Evolutionary conservation across 1,139 yeast species (phyloP).

Genomic region (Kodamaea ohmeri): DNA sequence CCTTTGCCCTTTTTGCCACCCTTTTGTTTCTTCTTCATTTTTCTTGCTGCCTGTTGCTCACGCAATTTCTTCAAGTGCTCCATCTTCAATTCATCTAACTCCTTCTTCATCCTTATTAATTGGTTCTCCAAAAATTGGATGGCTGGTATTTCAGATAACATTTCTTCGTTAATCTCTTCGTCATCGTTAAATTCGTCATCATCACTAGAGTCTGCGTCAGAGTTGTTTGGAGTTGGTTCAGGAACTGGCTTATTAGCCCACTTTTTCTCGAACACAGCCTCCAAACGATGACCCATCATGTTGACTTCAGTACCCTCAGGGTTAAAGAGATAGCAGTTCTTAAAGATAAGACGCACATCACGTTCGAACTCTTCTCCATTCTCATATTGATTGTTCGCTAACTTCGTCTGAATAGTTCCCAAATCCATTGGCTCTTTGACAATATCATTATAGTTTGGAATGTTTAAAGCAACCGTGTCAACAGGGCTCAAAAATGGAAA

Average conservation of each 20-base stretch:
- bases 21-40: constrained; percentile 49
- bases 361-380: constrained; percentile 83
- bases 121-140: constrained; percentile 87
- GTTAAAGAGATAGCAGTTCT: constrained; percentile 86
- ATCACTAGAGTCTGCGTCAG: constrained; percentile 39
- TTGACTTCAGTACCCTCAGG: constrained; percentile 96
- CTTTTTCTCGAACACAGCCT: constrained; percentile 77
- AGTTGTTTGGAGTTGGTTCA: constrained; percentile 49
- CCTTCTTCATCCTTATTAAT: constrained; percentile 78
- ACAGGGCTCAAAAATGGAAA: constrained; percentile 94
- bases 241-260: constrained; percentile 90
- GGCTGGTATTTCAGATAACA: constrained; percentile 76
- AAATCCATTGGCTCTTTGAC: constrained; percentile 95
- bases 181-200: constrained; percentile 52
- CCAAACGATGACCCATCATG: constrained; percentile 90
- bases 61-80: constrained; percentile 59
- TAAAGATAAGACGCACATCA: constrained; percentile 79
- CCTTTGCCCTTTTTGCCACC: constrained; percentile 22
- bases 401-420: constrained; percentile 76
- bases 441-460: constrained; percentile 83
- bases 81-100: constrained; percentile 76
- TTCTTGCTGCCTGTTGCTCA: constrained; percentile 43
- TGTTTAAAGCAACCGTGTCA: constrained; percentile 89
- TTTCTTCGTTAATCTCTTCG: constrained; percentile 69
- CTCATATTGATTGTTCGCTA: constrained; percentile 83